Conservation (phyloP, 495 filamentous ascomycete genomes). For the Talaromyces nanjingensis region DNA sequence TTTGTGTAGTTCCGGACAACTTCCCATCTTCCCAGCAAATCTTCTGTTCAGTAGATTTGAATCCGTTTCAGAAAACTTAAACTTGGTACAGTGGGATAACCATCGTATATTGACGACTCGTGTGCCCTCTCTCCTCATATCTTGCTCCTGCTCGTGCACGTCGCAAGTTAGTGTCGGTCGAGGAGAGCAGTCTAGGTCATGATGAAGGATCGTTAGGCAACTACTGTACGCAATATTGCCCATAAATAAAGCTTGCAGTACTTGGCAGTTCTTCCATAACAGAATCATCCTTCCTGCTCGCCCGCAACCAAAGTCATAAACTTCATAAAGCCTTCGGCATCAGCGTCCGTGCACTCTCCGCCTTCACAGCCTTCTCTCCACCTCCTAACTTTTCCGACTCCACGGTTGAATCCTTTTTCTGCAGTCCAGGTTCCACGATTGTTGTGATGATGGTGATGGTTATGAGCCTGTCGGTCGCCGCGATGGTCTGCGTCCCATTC, state of each 20-base stretch:
- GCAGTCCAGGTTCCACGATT: conserved; percentile 35
- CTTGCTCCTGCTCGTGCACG: neutral
- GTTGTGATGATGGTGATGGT: neutral
- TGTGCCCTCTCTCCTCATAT: neutral
- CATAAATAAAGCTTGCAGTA: neutral
- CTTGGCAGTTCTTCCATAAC: neutral
- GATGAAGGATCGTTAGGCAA: neutral
- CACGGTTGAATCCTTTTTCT: conserved; percentile 41
- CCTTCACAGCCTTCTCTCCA: conserved; percentile 33
- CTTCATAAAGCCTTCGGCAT: conserved; percentile 34
- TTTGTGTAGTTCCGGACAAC: too few species aligned
- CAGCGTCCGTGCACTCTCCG: conserved; percentile 25
- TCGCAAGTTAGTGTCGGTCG: neutral
- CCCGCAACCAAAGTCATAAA: conserved; percentile 32
- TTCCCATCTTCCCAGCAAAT: neutral
- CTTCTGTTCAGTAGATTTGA: neutral
- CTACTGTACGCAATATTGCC: neutral
- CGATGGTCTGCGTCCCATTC: conserved; percentile 25
- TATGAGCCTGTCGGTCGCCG: neutral
- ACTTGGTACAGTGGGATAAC: neutral
- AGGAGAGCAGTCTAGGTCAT: neutral
- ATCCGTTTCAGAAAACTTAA: neutral
- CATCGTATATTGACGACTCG: neutral
- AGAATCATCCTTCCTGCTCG: neutral
- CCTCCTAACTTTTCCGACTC: conserved; percentile 33